Percentiles rank a stretch among this genome's conserved stretches.
Evolutionary conservation across 2,329 filamentous ascomycete species (phyloP).

Genomic region (Paracoccidioides lutzii): DNA sequence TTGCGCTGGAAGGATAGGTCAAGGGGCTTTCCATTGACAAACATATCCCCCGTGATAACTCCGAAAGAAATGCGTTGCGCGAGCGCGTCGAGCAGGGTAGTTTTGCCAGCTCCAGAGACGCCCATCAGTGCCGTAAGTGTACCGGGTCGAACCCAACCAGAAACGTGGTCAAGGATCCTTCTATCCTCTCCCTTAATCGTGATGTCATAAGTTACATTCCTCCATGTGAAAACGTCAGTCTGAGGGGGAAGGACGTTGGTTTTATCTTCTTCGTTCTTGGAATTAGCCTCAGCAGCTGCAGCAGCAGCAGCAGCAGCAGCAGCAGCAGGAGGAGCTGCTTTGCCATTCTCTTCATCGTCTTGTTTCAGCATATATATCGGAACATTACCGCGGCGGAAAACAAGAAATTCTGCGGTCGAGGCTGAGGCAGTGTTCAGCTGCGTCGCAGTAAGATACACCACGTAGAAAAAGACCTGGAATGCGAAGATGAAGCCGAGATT

Average conservation of each 20-base stretch:
- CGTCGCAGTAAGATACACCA: conserved; percentile 48
- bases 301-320: conserved; percentile 6
- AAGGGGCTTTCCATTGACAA: conserved; percentile 48
- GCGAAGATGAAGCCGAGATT: conserved; percentile 57
- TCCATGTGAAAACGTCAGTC: conserved; percentile 38
- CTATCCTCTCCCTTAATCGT: conserved; percentile 38
- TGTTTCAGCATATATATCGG: conserved; percentile 19
- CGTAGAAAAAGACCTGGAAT: conserved; percentile 52
- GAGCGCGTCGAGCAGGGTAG: conserved; percentile 45
- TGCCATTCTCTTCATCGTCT: conserved; percentile 6
- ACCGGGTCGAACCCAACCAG: conserved; percentile 44
- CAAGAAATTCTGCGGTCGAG: conserved; percentile 55
- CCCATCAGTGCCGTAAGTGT: conserved; percentile 48
- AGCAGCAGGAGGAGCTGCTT: conserved; percentile 1
- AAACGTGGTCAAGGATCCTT: conserved; percentile 42
- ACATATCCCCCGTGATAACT: conserved; percentile 52
- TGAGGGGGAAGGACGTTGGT: conserved; percentile 20
- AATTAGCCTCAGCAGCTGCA: background rate
- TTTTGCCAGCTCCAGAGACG: conserved; percentile 51
- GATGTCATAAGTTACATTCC: conserved; percentile 44
- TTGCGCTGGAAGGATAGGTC: conserved; percentile 50
- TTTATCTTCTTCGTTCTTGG: conserved; percentile 7
- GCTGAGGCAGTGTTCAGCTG: conserved; percentile 52
- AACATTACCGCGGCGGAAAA: conserved; percentile 48
- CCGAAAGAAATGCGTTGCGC: conserved; percentile 48